Evolutionary conservation across 148 eudicot genomes (phyloP).

Genomic region (Nyssa sinensis): DNA sequence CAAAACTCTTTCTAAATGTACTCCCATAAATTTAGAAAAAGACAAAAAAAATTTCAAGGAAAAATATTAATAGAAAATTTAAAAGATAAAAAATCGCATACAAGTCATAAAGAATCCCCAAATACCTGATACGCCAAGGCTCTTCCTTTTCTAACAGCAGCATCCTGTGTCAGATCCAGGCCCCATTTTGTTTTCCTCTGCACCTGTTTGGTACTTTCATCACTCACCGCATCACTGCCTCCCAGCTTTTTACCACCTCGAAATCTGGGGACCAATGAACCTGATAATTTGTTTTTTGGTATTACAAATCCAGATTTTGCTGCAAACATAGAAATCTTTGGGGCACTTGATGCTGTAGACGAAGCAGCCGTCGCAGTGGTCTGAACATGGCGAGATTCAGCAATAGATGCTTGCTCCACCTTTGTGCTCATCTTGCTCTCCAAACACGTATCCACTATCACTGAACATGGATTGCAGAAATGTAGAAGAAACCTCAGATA

Average conservation of each 20-base stretch:
- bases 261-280: constrained; percentile 74
- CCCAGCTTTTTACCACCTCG: constrained; percentile 61
- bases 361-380: constrained; percentile 34
- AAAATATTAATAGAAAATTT: background rate
- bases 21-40: background rate
- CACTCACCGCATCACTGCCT: constrained; percentile 41
- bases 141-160: constrained; percentile 69
- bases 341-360: constrained; percentile 38
- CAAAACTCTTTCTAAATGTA: background rate
- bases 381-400: constrained; percentile 27
- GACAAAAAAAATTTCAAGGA: background rate
- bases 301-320: constrained; percentile 85
- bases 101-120: background rate
- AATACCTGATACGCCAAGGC: constrained; percentile 92
- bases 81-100: background rate
- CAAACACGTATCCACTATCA: background rate
- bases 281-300: constrained; percentile 93
- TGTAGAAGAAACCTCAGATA: background rate
- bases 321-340: constrained; percentile 67
- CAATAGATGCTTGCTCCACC: constrained; percentile 33
- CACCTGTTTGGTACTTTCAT: constrained; percentile 52
- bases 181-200: constrained; percentile 96
- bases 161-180: constrained; percentile 75
- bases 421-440: constrained; percentile 45
- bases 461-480: background rate